These are phyloP conservation scores for Debaryomyces sp. DNA, from an alignment of 1,139 yeast genomes.

Conservation along the genomic window DNA sequence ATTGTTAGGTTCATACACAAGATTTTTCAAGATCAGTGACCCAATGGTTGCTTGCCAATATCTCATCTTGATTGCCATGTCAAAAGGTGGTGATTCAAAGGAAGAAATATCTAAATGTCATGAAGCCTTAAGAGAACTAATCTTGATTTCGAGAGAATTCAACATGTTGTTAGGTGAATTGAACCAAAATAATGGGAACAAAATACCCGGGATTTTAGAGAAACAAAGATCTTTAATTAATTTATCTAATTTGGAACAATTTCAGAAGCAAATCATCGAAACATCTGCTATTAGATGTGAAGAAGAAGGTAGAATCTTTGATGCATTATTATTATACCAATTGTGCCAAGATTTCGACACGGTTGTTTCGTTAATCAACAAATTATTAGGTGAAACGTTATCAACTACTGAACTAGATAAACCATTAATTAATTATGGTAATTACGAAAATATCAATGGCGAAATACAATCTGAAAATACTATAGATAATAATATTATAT, in stretches of 20 bases:
- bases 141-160: slow-evolving; percentile 85
- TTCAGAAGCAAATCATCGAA: slow-evolving; percentile 65
- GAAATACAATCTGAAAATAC: slow-evolving; percentile 28
- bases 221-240: slow-evolving; percentile 70
- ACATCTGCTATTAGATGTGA: slow-evolving; percentile 86
- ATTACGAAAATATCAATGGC: slow-evolving; percentile 32
- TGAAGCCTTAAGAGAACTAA: slow-evolving; percentile 81
- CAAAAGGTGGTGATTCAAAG: slow-evolving; percentile 37
- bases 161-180: slow-evolving; percentile 79
- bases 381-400: slow-evolving; percentile 76
- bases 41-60: slow-evolving; percentile 93
- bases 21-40: slow-evolving; percentile 81
- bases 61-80: slow-evolving; percentile 68
- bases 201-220: slow-evolving; percentile 85
- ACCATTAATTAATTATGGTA: slow-evolving; percentile 49
- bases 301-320: slow-evolving; percentile 88
- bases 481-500: slow-evolving; percentile 50
- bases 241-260: slow-evolving; percentile 55
- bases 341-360: slow-evolving; percentile 86
- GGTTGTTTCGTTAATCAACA: slow-evolving; percentile 77
- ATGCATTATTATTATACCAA: slow-evolving; percentile 84
- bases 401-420: slow-evolving; percentile 73
- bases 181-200: slow-evolving; percentile 63
- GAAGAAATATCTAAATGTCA: slow-evolving; percentile 64
- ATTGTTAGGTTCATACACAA: slow-evolving; percentile 70